Percentiles rank a stretch among this genome's conserved stretches.
phyloP scores from a whole-genome alignment of 495 filamentous ascomycete genomes.

The Penicillium paradoxum region DNA sequence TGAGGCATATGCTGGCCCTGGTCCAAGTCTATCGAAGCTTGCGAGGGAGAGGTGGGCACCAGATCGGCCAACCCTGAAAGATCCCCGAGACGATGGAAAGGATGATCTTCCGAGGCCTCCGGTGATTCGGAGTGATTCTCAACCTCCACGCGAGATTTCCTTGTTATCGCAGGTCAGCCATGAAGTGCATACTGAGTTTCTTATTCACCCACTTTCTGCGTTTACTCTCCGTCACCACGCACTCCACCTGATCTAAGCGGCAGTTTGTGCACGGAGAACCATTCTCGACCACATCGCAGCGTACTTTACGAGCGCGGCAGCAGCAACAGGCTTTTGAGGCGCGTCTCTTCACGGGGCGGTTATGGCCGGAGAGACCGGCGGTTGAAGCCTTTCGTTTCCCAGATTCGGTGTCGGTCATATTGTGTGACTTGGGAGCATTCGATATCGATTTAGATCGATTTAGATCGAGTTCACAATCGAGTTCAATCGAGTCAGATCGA shows the following conservation, averaged over 20 bases:
- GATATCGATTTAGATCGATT: constrained; percentile 17
- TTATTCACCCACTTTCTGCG: constrained; percentile 59
- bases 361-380: constrained; percentile 35
- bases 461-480: background rate
- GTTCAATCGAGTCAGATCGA: constrained; percentile 13
- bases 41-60: constrained; percentile 37
- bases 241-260: constrained; percentile 80
- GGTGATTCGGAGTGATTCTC: constrained; percentile 38
- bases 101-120: constrained; percentile 35
- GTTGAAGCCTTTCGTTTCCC: constrained; percentile 43
- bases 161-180: constrained; percentile 20
- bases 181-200: background rate
- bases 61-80: constrained; percentile 29
- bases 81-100: constrained; percentile 28
- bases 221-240: constrained; percentile 85
- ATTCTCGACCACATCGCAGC: constrained; percentile 87
- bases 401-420: constrained; percentile 34
- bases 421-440: constrained; percentile 14
- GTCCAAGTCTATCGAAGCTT: constrained; percentile 39
- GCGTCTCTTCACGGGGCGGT: constrained; percentile 68
- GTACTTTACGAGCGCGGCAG: constrained; percentile 84
- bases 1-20: constrained; percentile 48
- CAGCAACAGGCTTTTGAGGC: constrained; percentile 85
- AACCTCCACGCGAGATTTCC: constrained; percentile 43
- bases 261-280: constrained; percentile 87